Base-by-base conservation (phyloP, 169 alveolate genomes). In the Plasmodium sp. region DNA sequence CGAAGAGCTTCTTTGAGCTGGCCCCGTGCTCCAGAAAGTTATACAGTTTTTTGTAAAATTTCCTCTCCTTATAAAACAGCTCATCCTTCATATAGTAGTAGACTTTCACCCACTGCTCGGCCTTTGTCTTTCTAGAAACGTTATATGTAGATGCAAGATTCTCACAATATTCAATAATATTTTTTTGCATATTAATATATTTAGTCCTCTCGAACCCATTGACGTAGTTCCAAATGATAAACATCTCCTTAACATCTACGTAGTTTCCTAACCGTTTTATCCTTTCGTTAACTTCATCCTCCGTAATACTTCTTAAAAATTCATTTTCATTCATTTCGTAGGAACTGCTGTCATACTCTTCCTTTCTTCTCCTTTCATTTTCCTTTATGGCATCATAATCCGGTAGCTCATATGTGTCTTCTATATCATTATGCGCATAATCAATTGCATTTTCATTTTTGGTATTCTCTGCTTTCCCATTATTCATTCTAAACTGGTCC, bases 201-300 rank as follows among this genome's bases (percentile, higher is more conserved):
- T 82, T 82, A 0, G 18, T 56, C 22, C 90, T 82, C 22, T 82
- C 90, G 41, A 82, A 54, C n/a, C 90, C 79, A 18, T 56, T 82
- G 18, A 54, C 79, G 56, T 82, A 58, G 56, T 82, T 82, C 75
- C 75, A 82, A 56, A 82, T 51, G 31, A 82, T 27, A 82, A 82
- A 82, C 90, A 82, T 82, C 18, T 82, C 90, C 56, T 82, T 82
- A 2, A 82, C 75, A 54, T 58, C 79, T 82, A 82, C 79, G 67
- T 22, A 3, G 27, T 82, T 41, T 33, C 56, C 51, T 82, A 82
- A 31, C 22, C 31, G 56, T 56, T 27, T 4, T 3, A 82, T 18
- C 4, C 10, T 82, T 33, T 54, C 56, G 16, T 82, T 82, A 33
- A 82, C 51, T 16, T 41, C 72, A 14, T 82, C n/a, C 41, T 82